Evolutionary conservation across 306 rosid genomes (phyloP).

Genomic region (Luffa aegyptiaca): DNA sequence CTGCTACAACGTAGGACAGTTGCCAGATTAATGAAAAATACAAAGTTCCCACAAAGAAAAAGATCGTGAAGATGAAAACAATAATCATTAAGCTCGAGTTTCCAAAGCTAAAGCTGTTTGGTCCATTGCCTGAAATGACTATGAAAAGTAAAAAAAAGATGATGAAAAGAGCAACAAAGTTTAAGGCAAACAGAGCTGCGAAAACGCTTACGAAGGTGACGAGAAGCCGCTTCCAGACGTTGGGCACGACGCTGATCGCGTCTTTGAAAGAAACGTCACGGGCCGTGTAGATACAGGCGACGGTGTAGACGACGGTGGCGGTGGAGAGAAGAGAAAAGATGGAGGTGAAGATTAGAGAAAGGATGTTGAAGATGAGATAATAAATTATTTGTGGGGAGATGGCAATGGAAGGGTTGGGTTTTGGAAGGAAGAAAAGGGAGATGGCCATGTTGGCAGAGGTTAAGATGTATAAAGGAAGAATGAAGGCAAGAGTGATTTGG

Average conservation of each 20-base stretch:
- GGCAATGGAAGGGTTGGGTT: too few species aligned
- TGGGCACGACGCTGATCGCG: background rate
- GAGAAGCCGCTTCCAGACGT: slow-evolving; percentile 21
- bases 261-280: slow-evolving; percentile 8
- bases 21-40: slow-evolving; percentile 53
- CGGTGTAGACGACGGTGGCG: slow-evolving; percentile 15
- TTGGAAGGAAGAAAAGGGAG: background rate
- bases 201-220: slow-evolving; percentile 18
- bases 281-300: slow-evolving; percentile 15
- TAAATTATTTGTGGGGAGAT: too few species aligned
- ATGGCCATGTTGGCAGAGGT: slow-evolving; percentile 10
- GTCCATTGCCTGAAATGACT: background rate
- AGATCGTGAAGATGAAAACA: background rate
- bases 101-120: background rate
- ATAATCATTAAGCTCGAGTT: background rate
- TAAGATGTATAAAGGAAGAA: slow-evolving; percentile 17
- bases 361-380: too few species aligned
- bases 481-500: background rate
- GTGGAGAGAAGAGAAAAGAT: slow-evolving; percentile 17
- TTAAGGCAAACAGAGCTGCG: slow-evolving; percentile 31
- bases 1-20: slow-evolving; percentile 50
- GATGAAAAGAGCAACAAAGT: slow-evolving; percentile 22
- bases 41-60: slow-evolving; percentile 27
- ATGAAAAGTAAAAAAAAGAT: background rate
- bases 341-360: too few species aligned